Evolutionary conservation across 805 yeast species (phyloP).

Genomic region (Yarrowia divulgata): DNA sequence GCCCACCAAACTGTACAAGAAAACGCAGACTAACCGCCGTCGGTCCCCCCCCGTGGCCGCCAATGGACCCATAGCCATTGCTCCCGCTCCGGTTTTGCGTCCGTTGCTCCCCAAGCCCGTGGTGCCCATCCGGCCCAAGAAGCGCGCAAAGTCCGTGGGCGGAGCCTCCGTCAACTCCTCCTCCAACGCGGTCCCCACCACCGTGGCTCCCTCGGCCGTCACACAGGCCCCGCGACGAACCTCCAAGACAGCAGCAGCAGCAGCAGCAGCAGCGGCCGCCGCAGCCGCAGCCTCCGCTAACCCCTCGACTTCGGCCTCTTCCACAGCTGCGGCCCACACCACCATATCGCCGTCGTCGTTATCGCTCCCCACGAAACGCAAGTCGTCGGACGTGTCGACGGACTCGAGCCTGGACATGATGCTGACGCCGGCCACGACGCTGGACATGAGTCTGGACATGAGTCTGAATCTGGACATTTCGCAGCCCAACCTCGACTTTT

Average conservation of each 20-base stretch:
- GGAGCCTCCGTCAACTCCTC: background rate
- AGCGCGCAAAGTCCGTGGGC: slow-evolving; percentile 3
- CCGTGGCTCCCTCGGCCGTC: slow-evolving; percentile 15
- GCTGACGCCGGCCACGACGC: slow-evolving; percentile 8
- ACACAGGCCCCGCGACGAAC: background rate
- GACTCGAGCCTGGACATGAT: slow-evolving; percentile 31
- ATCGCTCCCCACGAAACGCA: slow-evolving; percentile 20
- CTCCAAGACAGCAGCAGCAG: no score
- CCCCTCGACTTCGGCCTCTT: background rate
- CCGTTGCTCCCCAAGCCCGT: slow-evolving; percentile 36
- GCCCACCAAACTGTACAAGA: slow-evolving; percentile 33
- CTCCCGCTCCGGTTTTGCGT: slow-evolving; percentile 33
- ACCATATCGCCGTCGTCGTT: slow-evolving; percentile 34
- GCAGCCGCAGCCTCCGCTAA: background rate
- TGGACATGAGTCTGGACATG: slow-evolving; percentile 29
- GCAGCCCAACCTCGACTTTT: slow-evolving; percentile 35
- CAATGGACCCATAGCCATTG: slow-evolving; percentile 35
- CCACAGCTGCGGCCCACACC: background rate
- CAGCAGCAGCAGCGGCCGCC: background rate
- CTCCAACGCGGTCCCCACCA: background rate
- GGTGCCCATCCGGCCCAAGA: slow-evolving; percentile 33
- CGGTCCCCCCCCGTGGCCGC: slow-evolving; percentile 31
- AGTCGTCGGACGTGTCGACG: slow-evolving; percentile 34
- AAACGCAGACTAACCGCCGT: slow-evolving; percentile 29
- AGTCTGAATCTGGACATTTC: slow-evolving; percentile 25